A percentile compares a stretch with the other conserved stretches of the same genome.
Conservation (phyloP, 768 basidiomycete genomes). For the Crepidotus variabilis region DNA sequence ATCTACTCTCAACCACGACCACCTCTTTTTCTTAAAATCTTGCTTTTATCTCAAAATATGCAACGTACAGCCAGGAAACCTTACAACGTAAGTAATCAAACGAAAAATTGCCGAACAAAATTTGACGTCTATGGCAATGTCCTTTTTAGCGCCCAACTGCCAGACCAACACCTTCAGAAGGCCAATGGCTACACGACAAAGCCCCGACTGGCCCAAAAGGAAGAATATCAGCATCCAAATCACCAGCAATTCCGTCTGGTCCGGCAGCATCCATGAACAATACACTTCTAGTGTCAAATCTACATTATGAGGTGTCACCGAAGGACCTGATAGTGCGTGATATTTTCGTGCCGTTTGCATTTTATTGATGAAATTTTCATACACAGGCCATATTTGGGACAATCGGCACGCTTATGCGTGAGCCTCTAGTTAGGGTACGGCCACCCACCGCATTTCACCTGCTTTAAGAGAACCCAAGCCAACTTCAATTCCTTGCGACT, state of each 20-base stretch:
- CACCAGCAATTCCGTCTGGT: slow-evolving; percentile 13
- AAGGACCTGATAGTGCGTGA: slow-evolving; percentile 80
- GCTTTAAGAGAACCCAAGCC: slow-evolving; percentile 43
- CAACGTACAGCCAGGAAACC: slow-evolving; percentile 26
- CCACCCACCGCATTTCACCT: slow-evolving; percentile 62
- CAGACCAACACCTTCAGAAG: slow-evolving; percentile 42
- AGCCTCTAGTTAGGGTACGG: slow-evolving; percentile 95
- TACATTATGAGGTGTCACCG: slow-evolving; percentile 90
- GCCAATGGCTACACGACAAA: slow-evolving; percentile 76
- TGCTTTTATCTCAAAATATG: slow-evolving; percentile 7
- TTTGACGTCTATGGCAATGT: background rate
- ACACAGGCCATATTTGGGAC: slow-evolving; percentile 83
- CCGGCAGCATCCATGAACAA: slow-evolving; percentile 35
- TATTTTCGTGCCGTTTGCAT: slow-evolving; percentile 2
- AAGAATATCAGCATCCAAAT: slow-evolving; percentile 16
- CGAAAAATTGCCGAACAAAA: background rate
- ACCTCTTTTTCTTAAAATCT: slow-evolving; percentile 8
- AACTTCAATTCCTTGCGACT: slow-evolving; percentile 35
- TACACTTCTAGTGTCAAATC: slow-evolving; percentile 75
- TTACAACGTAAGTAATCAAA: slow-evolving; percentile 19
- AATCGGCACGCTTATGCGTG: slow-evolving; percentile 88
- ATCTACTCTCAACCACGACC: slow-evolving; percentile 4
- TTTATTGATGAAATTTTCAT: slow-evolving; percentile 3
- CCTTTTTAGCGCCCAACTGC: slow-evolving; percentile 47
- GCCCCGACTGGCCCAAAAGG: slow-evolving; percentile 44